phyloP scores from a whole-genome alignment of 176 grass and related monocot species.

The Avena insularis region DNA sequence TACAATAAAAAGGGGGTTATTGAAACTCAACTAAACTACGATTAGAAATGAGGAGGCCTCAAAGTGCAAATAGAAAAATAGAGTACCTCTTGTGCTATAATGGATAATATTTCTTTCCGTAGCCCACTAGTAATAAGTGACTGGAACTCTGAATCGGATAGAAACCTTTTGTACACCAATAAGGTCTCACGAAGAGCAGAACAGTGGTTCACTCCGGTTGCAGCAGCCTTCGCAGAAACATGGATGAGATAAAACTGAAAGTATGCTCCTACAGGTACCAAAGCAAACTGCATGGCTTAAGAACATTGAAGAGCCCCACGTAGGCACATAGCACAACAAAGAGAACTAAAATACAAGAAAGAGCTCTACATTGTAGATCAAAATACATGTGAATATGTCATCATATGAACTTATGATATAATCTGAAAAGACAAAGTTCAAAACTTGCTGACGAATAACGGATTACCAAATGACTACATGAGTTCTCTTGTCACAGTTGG shows the following conservation, averaged over 20 bases:
- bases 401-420: background rate
- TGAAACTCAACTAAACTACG: slow-evolving; percentile 28
- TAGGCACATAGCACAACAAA: slow-evolving; percentile 20
- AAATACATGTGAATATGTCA: slow-evolving; percentile 5
- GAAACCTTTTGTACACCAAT: slow-evolving; percentile 80
- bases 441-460: background rate
- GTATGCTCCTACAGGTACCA: slow-evolving; percentile 63
- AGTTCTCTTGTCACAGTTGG: slow-evolving; percentile 6
- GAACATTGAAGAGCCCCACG: slow-evolving; percentile 36
- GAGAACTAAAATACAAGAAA: slow-evolving; percentile 33
- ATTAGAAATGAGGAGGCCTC: slow-evolving; percentile 34
- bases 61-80: slow-evolving; percentile 5
- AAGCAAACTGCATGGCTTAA: slow-evolving; percentile 29
- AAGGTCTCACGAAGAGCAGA: slow-evolving; percentile 84
- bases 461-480: background rate
- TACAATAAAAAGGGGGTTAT: slow-evolving; percentile 46
- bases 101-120: slow-evolving; percentile 81
- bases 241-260: slow-evolving; percentile 81
- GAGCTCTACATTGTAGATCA: slow-evolving; percentile 35
- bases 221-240: slow-evolving; percentile 90
- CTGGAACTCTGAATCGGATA: slow-evolving; percentile 85
- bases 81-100: slow-evolving; percentile 81
- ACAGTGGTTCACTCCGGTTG: slow-evolving; percentile 90
- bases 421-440: slow-evolving; percentile 28
- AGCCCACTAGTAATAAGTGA: slow-evolving; percentile 80